Conservation (phyloP, 345 rosid species). For the Streptanthus diversifolius region DNA sequence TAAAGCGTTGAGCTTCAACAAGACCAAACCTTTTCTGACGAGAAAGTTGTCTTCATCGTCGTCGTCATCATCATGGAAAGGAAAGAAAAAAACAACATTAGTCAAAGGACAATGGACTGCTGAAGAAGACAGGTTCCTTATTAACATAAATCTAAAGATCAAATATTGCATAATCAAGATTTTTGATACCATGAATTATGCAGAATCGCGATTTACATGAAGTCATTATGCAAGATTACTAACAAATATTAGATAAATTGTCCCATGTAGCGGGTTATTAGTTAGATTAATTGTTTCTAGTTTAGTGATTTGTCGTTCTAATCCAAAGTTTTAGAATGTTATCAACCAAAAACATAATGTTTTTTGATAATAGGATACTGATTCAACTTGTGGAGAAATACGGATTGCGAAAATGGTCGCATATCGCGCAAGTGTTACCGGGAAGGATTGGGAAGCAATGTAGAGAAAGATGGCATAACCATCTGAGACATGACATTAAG, state of each 20-base stretch:
- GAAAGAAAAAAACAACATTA: slow-evolving; percentile 51
- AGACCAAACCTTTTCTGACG: slow-evolving; percentile 35
- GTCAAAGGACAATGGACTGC: slow-evolving; percentile 93
- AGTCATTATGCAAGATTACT: not conserved
- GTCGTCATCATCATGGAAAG: slow-evolving; percentile 38
- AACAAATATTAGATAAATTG: no score
- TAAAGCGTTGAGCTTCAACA: slow-evolving; percentile 32
- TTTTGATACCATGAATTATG: not conserved
- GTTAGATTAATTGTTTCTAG: not conserved
- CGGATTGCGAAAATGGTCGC: slow-evolving; percentile 73
- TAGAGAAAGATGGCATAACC: slow-evolving; percentile 90
- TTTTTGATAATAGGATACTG: slow-evolving; percentile 40
- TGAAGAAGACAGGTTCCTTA: slow-evolving; percentile 76
- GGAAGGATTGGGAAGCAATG: slow-evolving; percentile 87
- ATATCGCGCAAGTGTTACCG: slow-evolving; percentile 49
- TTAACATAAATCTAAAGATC: not conserved
- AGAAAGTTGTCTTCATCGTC: slow-evolving; percentile 34
- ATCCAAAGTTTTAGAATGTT: not conserved
- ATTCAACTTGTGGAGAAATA: slow-evolving; percentile 44
- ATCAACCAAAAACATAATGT: not conserved
- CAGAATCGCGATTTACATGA: no score
- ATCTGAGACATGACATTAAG: slow-evolving; percentile 78
- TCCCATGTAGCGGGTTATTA: not conserved
- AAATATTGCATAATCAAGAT: slow-evolving; percentile 2
- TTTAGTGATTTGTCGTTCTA: not conserved